A percentile compares a stretch with the other conserved stretches of the same genome.
Evolutionary conservation across 176 grass and related monocot species (phyloP).

Genomic region (Tillandsia leiboldiana): DNA sequence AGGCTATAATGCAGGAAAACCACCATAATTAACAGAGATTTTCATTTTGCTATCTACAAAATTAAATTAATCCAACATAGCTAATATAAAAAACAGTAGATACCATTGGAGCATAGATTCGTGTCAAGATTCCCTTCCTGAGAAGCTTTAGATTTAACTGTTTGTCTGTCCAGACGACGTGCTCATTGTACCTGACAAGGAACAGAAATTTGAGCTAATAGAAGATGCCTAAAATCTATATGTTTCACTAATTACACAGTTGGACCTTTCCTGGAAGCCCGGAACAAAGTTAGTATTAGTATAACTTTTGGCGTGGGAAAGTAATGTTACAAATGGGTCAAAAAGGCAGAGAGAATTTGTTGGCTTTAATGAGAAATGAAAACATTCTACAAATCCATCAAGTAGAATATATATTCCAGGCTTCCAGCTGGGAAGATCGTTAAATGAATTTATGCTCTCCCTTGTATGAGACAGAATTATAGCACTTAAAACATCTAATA

Average conservation of each 20-base stretch:
- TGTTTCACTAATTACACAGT: slow-evolving; percentile 4
- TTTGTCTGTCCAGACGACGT: slow-evolving; percentile 71
- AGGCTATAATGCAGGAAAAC: neutral
- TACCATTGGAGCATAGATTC: slow-evolving; percentile 89
- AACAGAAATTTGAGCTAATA: neutral
- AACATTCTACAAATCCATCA: neutral
- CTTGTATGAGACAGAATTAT: neutral
- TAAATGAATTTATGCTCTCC: neutral
- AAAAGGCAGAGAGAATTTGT: neutral
- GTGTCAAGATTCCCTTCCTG: slow-evolving; percentile 68
- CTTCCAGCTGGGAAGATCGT: neutral
- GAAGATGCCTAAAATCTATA: neutral
- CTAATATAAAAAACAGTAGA: slow-evolving; percentile 7
- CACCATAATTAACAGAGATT: neutral
- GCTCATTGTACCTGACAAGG: slow-evolving; percentile 72
- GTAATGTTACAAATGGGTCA: neutral
- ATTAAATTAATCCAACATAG: slow-evolving; percentile 12
- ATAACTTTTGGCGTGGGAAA: neutral
- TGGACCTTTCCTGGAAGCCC: neutral
- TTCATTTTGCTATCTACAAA: slow-evolving; percentile 1
- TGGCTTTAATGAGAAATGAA: neutral
- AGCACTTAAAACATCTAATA: slow-evolving; percentile 1
- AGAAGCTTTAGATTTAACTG: slow-evolving; percentile 77
- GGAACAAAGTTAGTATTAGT: neutral
- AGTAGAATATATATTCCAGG: neutral